Evolutionary conservation across 129 eudicot genomes (phyloP), one percentile per base, ranked within the genome.

Genomic region (Sambucus nigra): DNA sequence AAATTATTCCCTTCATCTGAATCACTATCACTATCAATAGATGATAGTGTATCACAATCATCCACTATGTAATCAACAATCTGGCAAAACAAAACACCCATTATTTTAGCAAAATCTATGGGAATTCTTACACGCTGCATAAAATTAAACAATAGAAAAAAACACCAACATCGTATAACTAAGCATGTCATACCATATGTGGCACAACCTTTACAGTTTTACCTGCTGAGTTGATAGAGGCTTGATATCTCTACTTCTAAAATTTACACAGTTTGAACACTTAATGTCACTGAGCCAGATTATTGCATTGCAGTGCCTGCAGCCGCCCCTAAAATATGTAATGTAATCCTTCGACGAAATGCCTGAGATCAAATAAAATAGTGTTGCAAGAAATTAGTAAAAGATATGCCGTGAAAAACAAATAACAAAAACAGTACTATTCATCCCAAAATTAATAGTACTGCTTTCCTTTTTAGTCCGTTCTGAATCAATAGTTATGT

Each of bases 21-120:
- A 60, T 88, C 97, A 24, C 69, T 73, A 47, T 88, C 95, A 53
- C 80, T 84, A 18, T 80, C 88, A 25, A 82, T 75, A 42, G 78
- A 70, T 18, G 57, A 47, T 7, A 58, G 41, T 13, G 53, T 52
- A 4, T 57, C 14, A 53, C 26, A 47, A 18, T 60, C 81, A 22
- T 78, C 71, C 21, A 72, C 39, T 33, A 88, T 39, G 48, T 61
- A 78, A 24, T 74, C 80, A 18, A 73, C 88, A 69, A 84, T 79
- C 95, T 85, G 83, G 29, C 60, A 41, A 33, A 29, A 49, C 31
- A 53, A 68, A 65, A 26, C 27, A 39, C 24, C 25, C 29, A 26
- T 1, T 14, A 42, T 42, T 13, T 31, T 53, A 63, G 55, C 19
- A 23, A 5, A 17, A 44, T 31, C 26, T 7, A 50, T 7, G 24